A percentile compares a stretch with the other conserved stretches of the same genome.
Conservation (phyloP, 257 asterid genomes). For the Solanum paucissectum region DNA sequence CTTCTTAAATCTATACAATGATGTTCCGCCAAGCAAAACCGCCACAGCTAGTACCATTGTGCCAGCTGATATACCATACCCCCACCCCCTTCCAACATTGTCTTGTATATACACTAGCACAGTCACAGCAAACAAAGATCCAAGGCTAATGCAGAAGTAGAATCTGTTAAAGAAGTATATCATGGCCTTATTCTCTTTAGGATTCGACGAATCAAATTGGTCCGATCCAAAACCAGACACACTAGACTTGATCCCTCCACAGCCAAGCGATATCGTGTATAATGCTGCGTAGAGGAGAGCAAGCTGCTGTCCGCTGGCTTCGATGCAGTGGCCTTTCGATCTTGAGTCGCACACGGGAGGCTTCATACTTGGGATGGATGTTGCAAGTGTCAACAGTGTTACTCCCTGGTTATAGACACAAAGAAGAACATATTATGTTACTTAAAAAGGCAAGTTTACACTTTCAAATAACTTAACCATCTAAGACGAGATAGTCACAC, state of each 20-base stretch:
- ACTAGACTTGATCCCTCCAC: constrained; percentile 6
- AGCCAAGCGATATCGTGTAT: background rate
- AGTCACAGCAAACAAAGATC: constrained; percentile 5
- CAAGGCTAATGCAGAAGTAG: constrained; percentile 3
- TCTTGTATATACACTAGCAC: constrained; percentile 10
- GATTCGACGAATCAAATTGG: constrained; percentile 2
- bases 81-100: constrained; percentile 12
- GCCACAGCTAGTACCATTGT: background rate
- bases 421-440: background rate
- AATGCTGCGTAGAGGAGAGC: constrained; percentile 4
- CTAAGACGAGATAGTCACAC: background rate
- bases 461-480: background rate
- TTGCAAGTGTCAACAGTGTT: constrained; percentile 3
- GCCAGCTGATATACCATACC: constrained; percentile 6
- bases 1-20: constrained; percentile 1
- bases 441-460: background rate
- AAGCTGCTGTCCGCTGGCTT: background rate
- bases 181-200: constrained; percentile 3
- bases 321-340: background rate
- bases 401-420: background rate
- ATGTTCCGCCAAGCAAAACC: constrained; percentile 1
- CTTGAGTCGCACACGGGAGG: background rate
- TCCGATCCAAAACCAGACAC: constrained; percentile 5
- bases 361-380: constrained; percentile 7
- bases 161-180: constrained; percentile 8